Evolutionary conservation across 139 green algal species (phyloP), one percentile per base, ranked within the genome.

Genomic region (Desmodesmus armatus): DNA sequence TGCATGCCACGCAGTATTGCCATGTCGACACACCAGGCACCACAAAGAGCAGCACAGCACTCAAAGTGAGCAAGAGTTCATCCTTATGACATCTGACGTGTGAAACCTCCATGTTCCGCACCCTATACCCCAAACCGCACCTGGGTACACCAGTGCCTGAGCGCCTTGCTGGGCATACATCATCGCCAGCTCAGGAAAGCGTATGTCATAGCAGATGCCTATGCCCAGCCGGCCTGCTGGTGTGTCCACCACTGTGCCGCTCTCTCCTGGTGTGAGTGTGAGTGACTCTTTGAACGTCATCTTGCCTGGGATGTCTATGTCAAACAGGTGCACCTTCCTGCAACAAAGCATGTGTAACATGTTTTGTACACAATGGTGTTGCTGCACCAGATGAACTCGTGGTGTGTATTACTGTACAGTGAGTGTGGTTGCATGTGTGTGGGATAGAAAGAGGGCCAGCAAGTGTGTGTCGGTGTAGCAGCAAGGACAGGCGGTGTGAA

Each of bases 271-370:
- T 3, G 92, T 96, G 27, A 99, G 89, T 17, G 95, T 99, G 29
- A 97, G 87, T 3, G 92, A 97, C 90, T 99, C 97, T 84, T 95
- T 98, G 92, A 99, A 99, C 0, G 93, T 98, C 75, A 99, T 98
- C 81, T 98, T 97, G 39, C 97, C 97, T 1, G 97, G 97, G 49
- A 99, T 99, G 92, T 99, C 95, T 35, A 99, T 99, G 91, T 99
- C 97, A 91, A 99, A 99, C 9, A 99, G 89, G 81, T 99, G 97
- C 65, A 96, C 87, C 83, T 96, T 96, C 84, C 95, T 97, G 92
- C 77, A 83, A n/a, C n/a, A n/a, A n/a, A n/a, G n/a, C n/a, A n/a
- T n/a, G n/a, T n/a, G n/a, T n/a, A n/a, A n/a, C n/a, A n/a, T n/a
- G n/a, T n/a, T n/a, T n/a, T n/a, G n/a, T n/a, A n/a, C n/a, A n/a